Conservation (phyloP, 208 protist species). For the Leishmania braziliensis region DNA sequence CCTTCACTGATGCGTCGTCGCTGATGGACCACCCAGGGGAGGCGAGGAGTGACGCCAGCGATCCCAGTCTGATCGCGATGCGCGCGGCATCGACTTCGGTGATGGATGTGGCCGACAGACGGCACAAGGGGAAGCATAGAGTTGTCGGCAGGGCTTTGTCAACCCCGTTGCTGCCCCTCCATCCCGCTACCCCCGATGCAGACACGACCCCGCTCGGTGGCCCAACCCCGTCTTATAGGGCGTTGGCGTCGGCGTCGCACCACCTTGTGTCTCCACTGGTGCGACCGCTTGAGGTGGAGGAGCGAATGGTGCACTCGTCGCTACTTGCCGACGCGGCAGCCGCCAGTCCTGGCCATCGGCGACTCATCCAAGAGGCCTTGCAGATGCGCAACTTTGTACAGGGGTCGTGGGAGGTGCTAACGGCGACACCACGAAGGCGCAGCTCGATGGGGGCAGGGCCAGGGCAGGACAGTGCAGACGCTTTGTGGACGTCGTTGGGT, state of each 20-base stretch:
- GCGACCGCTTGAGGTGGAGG: neutral
- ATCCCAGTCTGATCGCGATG: neutral
- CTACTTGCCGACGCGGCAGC: slow-evolving; percentile 28
- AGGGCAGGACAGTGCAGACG: neutral
- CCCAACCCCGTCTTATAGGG: neutral
- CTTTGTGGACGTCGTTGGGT: neutral
- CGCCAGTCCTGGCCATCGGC: slow-evolving; percentile 19
- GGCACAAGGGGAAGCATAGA: neutral
- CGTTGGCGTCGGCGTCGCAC: neutral
- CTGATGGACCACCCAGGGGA: neutral
- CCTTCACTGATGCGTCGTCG: neutral
- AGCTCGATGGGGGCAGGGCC: too few relatives aligned
- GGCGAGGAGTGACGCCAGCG: neutral
- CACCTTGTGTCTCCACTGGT: neutral
- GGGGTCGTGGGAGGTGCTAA: slow-evolving; percentile 13
- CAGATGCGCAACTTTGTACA: slow-evolving; percentile 28
- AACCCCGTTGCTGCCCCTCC: neutral
- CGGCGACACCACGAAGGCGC: neutral
- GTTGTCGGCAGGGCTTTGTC: neutral
- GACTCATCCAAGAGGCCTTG: slow-evolving; percentile 27
- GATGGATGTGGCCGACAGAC: neutral
- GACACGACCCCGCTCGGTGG: neutral
- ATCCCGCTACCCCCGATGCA: neutral
- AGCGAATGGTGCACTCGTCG: slow-evolving; percentile 18
- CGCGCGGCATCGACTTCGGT: neutral